A percentile compares a stretch with the other conserved stretches of the same genome.
Conservation (phyloP, 2,329 filamentous ascomycete genomes). For the Ophiostoma novo-ulmi region DNA sequence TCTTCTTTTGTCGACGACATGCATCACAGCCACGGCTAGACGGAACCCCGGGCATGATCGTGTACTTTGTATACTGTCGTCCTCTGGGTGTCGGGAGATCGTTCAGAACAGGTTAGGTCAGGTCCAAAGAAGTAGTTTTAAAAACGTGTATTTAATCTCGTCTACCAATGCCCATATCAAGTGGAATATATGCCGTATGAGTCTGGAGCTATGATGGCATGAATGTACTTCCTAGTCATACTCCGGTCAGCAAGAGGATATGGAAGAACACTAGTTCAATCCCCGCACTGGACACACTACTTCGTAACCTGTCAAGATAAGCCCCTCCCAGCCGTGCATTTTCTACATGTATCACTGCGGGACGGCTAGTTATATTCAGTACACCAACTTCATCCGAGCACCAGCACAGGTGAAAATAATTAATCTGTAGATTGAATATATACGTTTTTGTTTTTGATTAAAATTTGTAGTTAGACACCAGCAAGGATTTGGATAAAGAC, state of each 20-base stretch:
- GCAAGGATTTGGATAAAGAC: neutral
- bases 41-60: constrained; percentile 26
- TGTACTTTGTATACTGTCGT: neutral
- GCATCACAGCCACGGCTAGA: constrained; percentile 27
- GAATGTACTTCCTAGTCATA: too few species aligned
- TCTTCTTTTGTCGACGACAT: constrained; percentile 28
- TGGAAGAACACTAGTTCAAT: neutral
- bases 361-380: too few species aligned
- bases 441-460: too few species aligned
- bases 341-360: neutral
- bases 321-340: neutral
- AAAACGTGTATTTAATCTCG: neutral
- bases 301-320: neutral
- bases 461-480: neutral
- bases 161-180: neutral
- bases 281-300: neutral
- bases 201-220: neutral
- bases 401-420: too few species aligned
- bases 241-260: neutral
- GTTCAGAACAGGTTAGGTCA: neutral
- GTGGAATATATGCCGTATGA: neutral
- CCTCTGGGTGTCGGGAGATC: neutral
- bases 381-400: neutral
- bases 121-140: neutral
- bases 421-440: too few species aligned